A percentile compares a stretch with the other conserved stretches of the same genome.
Evolutionary conservation across 2,329 filamentous ascomycete genomes (phyloP).

Genomic region (Karstenula rhodostoma): DNA sequence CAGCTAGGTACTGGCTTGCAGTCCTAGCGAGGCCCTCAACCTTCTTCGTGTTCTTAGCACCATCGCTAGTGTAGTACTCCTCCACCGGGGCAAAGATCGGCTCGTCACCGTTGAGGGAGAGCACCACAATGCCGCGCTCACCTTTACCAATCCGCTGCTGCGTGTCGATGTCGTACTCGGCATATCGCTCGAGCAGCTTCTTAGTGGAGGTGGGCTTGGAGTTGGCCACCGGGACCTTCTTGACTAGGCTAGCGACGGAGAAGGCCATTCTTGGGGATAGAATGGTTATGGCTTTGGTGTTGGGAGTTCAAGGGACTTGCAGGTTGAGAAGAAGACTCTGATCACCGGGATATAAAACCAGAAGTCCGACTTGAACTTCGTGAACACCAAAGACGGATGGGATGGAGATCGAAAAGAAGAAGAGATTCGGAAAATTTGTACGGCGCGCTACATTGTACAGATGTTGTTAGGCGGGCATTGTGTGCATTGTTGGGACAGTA

Average conservation of each 20-base stretch:
- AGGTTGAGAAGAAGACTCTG: background rate
- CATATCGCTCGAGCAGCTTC: slow-evolving; percentile 4
- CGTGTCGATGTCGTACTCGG: slow-evolving; percentile 2
- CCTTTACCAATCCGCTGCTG: background rate
- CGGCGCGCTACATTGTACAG: background rate
- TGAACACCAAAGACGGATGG: background rate
- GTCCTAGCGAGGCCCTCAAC: background rate
- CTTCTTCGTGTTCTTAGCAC: background rate
- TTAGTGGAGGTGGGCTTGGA: background rate
- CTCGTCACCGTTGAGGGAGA: background rate
- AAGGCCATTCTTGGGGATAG: background rate
- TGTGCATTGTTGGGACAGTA: background rate
- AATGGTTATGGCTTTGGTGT: background rate
- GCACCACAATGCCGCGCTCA: slow-evolving; percentile 1
- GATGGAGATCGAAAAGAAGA: background rate
- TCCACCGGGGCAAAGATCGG: slow-evolving; percentile 3
- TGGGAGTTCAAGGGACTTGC: background rate
- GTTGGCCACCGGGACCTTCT: background rate
- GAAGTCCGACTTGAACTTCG: background rate
- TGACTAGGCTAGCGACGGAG: background rate
- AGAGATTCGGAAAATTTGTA: background rate
- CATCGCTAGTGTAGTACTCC: slow-evolving; percentile 2
- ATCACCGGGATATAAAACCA: slow-evolving; percentile 2
- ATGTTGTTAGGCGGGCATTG: background rate
- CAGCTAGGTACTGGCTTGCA: slow-evolving; percentile 1